These are phyloP conservation scores for Dryadomyces quercus-mongolicae DNA, from an alignment of 2,329 filamentous ascomycete species.

Conservation along the genomic window DNA sequence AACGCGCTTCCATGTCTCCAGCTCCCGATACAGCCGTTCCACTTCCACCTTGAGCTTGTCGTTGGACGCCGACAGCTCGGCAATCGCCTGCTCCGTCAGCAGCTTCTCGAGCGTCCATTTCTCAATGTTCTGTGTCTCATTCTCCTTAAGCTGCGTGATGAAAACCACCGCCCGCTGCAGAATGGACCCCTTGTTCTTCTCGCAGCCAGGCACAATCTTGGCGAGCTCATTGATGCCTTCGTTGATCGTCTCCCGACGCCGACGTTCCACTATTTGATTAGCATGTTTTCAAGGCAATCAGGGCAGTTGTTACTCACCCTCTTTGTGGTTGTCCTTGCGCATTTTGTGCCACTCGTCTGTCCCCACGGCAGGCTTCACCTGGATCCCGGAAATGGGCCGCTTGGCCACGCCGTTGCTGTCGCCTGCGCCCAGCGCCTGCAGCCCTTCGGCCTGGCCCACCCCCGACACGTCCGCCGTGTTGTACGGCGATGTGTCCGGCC, in stretches of 20 bases:
- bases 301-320: conserved; percentile 61
- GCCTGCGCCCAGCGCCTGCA: conserved; percentile 11
- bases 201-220: conserved; percentile 93
- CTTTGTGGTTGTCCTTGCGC: conserved; percentile 96
- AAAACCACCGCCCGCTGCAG: conserved; percentile 87
- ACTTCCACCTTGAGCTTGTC: conserved; percentile 77
- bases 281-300: conserved; percentile 1
- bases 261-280: conserved; percentile 64
- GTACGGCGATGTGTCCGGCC: conserved; percentile 13
- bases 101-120: conserved; percentile 90
- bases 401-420: conserved; percentile 10
- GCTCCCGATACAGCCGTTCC: conserved; percentile 64
- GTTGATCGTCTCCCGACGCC: conserved; percentile 94
- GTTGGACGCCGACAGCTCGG: conserved; percentile 75
- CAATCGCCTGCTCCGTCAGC: conserved; percentile 76
- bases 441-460: conserved; percentile 16
- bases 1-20: conserved; percentile 66
- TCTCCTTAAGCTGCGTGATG: conserved; percentile 88
- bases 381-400: conserved; percentile 12
- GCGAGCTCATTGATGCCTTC: conserved; percentile 97
- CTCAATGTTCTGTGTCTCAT: conserved; percentile 86
- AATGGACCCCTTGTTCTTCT: conserved; percentile 98
- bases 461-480: conserved; percentile 23
- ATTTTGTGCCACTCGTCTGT: conserved; percentile 98
- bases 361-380: conserved; percentile 73